A percentile compares a stretch with the other conserved stretches of the same genome.
Conservation (phyloP, 352 stramenopile genomes). For the Pythium apleroticum region DNA sequence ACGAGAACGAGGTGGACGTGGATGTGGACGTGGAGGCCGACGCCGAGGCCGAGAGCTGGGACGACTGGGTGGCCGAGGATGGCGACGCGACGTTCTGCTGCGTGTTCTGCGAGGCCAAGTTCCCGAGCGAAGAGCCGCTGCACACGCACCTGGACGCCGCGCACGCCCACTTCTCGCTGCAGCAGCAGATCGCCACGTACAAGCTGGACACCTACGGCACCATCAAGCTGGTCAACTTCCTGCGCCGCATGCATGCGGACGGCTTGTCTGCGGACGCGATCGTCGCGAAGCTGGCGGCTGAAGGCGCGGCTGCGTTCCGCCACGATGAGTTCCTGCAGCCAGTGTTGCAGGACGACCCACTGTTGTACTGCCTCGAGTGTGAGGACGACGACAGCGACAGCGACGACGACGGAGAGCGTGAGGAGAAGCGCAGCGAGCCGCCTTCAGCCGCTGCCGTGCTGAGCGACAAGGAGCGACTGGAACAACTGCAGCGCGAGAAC, state of each 20-base stretch:
- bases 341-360: conserved; percentile 70
- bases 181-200: conserved; percentile 42
- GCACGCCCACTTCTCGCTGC: conserved; percentile 66
- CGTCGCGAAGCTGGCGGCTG: conserved; percentile 41
- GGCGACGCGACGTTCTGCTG: conserved; percentile 52
- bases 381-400: conserved; percentile 55
- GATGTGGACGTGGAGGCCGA: conserved; percentile 14
- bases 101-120: conserved; percentile 62
- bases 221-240: conserved; percentile 80
- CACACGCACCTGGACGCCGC: conserved; percentile 53
- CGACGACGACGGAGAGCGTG: conserved; percentile 30
- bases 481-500: conserved; percentile 60
- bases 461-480: conserved; percentile 34
- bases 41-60: conserved; percentile 61
- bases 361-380: conserved; percentile 82
- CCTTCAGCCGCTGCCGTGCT: neutral
- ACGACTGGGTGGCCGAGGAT: conserved; percentile 84
- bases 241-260: conserved; percentile 50
- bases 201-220: conserved; percentile 77
- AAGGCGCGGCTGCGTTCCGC: conserved; percentile 52
- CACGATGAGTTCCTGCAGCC: conserved; percentile 77
- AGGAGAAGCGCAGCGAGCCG: conserved; percentile 42
- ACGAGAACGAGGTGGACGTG: conserved; percentile 18
- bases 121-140: conserved; percentile 46
- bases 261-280: conserved; percentile 38